Conservation (phyloP, 768 basidiomycete species). For the Boletus subcaerulescens region DNA sequence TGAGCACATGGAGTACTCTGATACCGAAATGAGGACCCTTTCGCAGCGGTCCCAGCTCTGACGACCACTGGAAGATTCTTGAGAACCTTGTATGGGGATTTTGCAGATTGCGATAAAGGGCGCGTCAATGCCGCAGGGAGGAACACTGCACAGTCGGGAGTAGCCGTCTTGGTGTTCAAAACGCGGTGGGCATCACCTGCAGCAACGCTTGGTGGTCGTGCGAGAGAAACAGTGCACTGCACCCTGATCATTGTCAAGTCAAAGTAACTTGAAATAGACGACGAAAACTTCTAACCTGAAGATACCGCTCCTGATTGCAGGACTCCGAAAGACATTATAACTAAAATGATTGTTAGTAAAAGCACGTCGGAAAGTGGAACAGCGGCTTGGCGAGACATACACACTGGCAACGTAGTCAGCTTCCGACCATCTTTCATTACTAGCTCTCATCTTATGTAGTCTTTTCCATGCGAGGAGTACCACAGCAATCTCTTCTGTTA, state of each 20-base stretch:
- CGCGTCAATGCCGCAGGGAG: constrained; percentile 39
- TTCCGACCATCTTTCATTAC: constrained; percentile 49
- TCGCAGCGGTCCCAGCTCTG: constrained; percentile 36
- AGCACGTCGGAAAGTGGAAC: neutral
- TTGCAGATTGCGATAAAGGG: constrained; percentile 40
- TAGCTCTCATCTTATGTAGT: constrained; percentile 41
- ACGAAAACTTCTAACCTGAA: constrained; percentile 36
- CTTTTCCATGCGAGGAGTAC: constrained; percentile 47
- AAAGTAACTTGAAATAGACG: neutral
- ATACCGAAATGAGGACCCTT: constrained; percentile 47
- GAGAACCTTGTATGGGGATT: constrained; percentile 48
- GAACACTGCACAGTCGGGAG: constrained; percentile 51
- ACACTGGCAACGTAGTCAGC: constrained; percentile 55
- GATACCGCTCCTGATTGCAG: constrained; percentile 40
- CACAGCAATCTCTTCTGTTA: constrained; percentile 37
- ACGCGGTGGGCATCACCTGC: constrained; percentile 35
- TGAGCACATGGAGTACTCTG: constrained; percentile 50
- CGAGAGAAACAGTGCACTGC: constrained; percentile 47
- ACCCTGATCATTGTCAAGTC: constrained; percentile 33
- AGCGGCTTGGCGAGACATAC: constrained; percentile 31
- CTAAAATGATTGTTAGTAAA: constrained; percentile 22
- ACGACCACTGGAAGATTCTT: constrained; percentile 38
- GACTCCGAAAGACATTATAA: constrained; percentile 48
- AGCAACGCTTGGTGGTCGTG: constrained; percentile 38
- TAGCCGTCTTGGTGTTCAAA: constrained; percentile 44